Evolutionary conservation across 2,329 filamentous ascomycete genomes (phyloP).

Genomic region (Neospermospora avenae): DNA sequence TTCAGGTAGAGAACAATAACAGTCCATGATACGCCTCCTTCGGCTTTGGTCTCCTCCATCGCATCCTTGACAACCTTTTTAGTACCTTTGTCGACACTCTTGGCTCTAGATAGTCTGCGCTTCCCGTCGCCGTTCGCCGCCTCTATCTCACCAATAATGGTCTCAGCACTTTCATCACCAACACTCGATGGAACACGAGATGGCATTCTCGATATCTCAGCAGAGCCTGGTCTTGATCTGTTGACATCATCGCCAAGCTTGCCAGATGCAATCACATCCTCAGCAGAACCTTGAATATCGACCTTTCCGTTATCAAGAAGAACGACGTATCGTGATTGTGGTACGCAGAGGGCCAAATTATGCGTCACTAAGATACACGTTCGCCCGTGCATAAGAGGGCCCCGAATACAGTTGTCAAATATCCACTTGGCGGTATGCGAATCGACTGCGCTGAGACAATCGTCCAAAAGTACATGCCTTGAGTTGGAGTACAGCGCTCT

Average conservation of each 20-base stretch:
- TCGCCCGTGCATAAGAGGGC: constrained; percentile 80
- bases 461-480: constrained; percentile 84
- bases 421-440: constrained; percentile 98
- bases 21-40: constrained; percentile 81
- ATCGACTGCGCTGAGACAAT: constrained; percentile 94
- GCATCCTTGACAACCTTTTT: constrained; percentile 49
- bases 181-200: constrained; percentile 77
- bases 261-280: constrained; percentile 80
- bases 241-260: constrained; percentile 82
- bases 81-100: constrained; percentile 32
- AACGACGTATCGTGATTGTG: constrained; percentile 75
- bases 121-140: constrained; percentile 46
- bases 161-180: constrained; percentile 58
- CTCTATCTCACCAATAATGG: constrained; percentile 41
- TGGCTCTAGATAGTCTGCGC: constrained; percentile 38
- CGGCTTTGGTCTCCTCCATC: constrained; percentile 74
- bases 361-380: constrained; percentile 96
- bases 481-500: constrained; percentile 95
- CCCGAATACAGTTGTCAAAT: constrained; percentile 87
- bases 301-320: constrained; percentile 85
- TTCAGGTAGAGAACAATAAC: constrained; percentile 82
- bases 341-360: constrained; percentile 85
- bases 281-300: constrained; percentile 69
- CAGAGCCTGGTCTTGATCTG: constrained; percentile 70
- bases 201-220: constrained; percentile 66